These are phyloP conservation scores for Cicer chorassanicum DNA, from an alignment of 306 rosid genomes.

Conservation along the genomic window DNA sequence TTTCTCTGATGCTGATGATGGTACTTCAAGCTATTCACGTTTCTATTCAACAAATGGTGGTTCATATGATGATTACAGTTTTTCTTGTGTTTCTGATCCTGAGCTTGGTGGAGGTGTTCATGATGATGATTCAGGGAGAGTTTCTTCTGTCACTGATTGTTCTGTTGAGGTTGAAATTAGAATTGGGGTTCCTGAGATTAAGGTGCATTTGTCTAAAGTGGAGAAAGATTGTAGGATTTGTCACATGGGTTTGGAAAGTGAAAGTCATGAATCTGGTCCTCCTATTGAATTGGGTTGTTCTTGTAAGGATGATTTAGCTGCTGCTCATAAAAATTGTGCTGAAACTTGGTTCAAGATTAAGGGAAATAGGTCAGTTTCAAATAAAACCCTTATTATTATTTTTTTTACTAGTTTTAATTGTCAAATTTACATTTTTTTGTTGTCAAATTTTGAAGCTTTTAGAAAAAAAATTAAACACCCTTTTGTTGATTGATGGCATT, in stretches of 20 bases:
- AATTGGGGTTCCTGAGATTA: constrained; percentile 68
- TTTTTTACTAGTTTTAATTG: constrained; percentile 22
- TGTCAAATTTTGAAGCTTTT: neutral
- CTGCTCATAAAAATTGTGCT: constrained; percentile 92
- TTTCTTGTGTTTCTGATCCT: constrained; percentile 66
- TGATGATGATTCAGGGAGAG: constrained; percentile 59
- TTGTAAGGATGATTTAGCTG: constrained; percentile 89
- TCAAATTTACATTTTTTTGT: constrained; percentile 18
- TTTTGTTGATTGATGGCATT: constrained; percentile 41
- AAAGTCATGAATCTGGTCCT: constrained; percentile 81
- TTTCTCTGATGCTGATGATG: constrained; percentile 91
- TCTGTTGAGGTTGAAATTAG: constrained; percentile 67
- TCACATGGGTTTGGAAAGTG: constrained; percentile 96
- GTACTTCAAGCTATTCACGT: constrained; percentile 73
- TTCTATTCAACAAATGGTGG: constrained; percentile 92
- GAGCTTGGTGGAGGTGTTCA: constrained; percentile 43
- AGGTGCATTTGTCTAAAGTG: constrained; percentile 77
- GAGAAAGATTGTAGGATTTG: constrained; percentile 97
- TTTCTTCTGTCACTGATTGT: constrained; percentile 74
- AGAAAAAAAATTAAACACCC: constrained; percentile 8
- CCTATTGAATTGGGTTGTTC: constrained; percentile 95
- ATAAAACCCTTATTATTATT: constrained; percentile 27
- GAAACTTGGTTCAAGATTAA: constrained; percentile 97
- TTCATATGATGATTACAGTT: constrained; percentile 78
- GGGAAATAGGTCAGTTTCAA: constrained; percentile 80